Conservation (phyloP, 768 basidiomycete genomes). For the Ramaria rubella region DNA sequence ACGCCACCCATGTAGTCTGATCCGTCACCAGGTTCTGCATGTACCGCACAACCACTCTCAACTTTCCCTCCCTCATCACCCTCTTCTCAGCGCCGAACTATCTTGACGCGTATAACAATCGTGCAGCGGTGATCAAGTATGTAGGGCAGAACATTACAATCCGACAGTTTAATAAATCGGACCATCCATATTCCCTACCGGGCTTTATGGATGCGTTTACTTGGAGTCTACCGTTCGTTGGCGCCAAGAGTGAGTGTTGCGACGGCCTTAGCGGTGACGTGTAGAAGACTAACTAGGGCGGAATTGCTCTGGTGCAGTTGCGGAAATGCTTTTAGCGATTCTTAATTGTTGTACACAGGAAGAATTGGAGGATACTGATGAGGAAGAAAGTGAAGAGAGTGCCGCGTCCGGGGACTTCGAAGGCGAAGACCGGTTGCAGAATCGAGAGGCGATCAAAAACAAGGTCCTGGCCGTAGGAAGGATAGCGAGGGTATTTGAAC, state of each 20-base stretch:
- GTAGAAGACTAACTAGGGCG: background rate
- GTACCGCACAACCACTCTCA: constrained; percentile 92
- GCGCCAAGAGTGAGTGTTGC: constrained; percentile 76
- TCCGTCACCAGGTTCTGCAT: constrained; percentile 63
- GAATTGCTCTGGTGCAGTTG: constrained; percentile 34
- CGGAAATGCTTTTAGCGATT: constrained; percentile 48
- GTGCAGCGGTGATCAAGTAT: constrained; percentile 94
- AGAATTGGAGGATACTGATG: constrained; percentile 41
- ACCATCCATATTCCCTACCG: constrained; percentile 84
- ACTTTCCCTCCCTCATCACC: constrained; percentile 95
- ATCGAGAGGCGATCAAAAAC: constrained; percentile 39
- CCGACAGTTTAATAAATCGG: constrained; percentile 70
- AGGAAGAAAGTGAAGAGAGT: constrained; percentile 30
- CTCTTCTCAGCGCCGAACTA: constrained; percentile 98
- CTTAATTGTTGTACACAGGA: constrained; percentile 45
- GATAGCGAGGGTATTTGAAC: constrained; percentile 42
- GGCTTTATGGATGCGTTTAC: constrained; percentile 99
- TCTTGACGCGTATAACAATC: constrained; percentile 93
- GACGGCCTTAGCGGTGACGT: background rate
- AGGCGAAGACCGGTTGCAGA: constrained; percentile 19
- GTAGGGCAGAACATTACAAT: constrained; percentile 96
- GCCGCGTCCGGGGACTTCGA: constrained; percentile 21
- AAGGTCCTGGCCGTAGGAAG: constrained; percentile 46
- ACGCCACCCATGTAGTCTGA: background rate
- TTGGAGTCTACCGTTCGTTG: constrained; percentile 96